Evolutionary conservation across 164 flowering plant genomes (phyloP).

Genomic region (Piper betle): DNA sequence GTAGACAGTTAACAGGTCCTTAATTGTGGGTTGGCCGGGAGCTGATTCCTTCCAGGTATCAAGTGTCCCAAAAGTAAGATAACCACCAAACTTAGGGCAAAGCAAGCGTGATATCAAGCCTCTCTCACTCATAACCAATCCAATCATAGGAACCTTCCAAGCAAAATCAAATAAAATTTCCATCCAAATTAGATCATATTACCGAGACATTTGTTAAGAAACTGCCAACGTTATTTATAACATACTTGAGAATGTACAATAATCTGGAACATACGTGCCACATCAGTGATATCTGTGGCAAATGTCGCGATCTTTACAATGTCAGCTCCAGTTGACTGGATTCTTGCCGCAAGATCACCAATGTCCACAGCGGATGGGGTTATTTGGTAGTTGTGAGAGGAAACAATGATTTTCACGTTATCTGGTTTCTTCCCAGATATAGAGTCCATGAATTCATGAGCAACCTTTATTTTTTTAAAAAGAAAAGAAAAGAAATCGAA

Average conservation of each 20-base stretch:
- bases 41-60: slow-evolving; percentile 73
- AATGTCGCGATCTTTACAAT: slow-evolving; percentile 91
- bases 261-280: slow-evolving; percentile 70
- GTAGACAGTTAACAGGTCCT: slow-evolving; percentile 59
- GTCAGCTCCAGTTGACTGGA: slow-evolving; percentile 93
- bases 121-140: slow-evolving; percentile 83
- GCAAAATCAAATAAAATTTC: slow-evolving; percentile 6
- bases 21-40: slow-evolving; percentile 86
- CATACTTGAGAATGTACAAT: slow-evolving; percentile 81
- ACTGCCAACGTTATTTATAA: background rate
- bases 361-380: slow-evolving; percentile 88
- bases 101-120: slow-evolving; percentile 83
- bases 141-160: slow-evolving; percentile 80
- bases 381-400: slow-evolving; percentile 70
- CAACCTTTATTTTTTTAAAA: slow-evolving; percentile 65
- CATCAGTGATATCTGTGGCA: slow-evolving; percentile 77
- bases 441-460: slow-evolving; percentile 51
- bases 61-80: slow-evolving; percentile 82
- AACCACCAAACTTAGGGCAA: slow-evolving; percentile 89
- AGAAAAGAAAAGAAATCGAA: slow-evolving; percentile 2
- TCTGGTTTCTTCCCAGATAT: slow-evolving; percentile 50
- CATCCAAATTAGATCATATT: background rate
- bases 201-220: too few species aligned
- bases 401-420: slow-evolving; percentile 67
- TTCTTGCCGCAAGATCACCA: slow-evolving; percentile 61